Conservation (phyloP, 1,139 yeast genomes). For the Suhomyces terraborum region DNA sequence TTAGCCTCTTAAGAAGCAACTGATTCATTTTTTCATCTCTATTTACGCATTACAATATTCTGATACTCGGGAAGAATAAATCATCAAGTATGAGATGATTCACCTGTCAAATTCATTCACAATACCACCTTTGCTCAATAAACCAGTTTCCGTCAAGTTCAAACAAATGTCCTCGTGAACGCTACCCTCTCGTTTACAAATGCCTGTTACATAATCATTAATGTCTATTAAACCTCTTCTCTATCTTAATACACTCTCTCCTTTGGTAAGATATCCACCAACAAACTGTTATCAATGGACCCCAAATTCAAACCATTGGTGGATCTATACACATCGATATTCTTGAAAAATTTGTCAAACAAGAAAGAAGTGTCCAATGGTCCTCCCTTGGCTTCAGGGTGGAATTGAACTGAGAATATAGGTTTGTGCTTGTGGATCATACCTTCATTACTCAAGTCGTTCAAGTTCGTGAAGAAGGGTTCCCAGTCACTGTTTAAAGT, state of each 20-base stretch:
- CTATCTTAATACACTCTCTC: conserved; percentile 62
- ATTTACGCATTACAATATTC: too few relatives aligned
- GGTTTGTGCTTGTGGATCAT: conserved; percentile 88
- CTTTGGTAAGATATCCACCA: conserved; percentile 80
- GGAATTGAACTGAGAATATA: conserved; percentile 94
- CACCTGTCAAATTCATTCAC: too few relatives aligned
- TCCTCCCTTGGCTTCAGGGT: conserved; percentile 99
- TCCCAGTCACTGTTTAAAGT: conserved; percentile 83
- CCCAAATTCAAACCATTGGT: conserved; percentile 47
- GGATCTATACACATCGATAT: conserved; percentile 60
- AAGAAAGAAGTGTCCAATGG: conserved; percentile 89
- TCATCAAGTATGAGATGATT: too few relatives aligned
- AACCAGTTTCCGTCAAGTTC: too few relatives aligned
- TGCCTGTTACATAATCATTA: conserved; percentile 1
- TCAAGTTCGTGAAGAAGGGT: conserved; percentile 82
- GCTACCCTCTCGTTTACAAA: too few relatives aligned
- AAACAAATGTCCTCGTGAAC: too few relatives aligned
- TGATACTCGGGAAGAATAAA: too few relatives aligned
- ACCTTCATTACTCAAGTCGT: conserved; percentile 96
- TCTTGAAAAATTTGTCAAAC: conserved; percentile 83
- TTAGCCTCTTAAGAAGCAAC: too few relatives aligned
- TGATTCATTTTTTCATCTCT: too few relatives aligned
- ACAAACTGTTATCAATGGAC: conserved; percentile 53
- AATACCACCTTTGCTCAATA: too few relatives aligned
- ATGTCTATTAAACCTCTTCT: background rate